A percentile compares a stretch with the other conserved stretches of the same genome.
Evolutionary conservation across 2,329 filamentous ascomycete species (phyloP).

Genomic region (Paecilomyces niveus): DNA sequence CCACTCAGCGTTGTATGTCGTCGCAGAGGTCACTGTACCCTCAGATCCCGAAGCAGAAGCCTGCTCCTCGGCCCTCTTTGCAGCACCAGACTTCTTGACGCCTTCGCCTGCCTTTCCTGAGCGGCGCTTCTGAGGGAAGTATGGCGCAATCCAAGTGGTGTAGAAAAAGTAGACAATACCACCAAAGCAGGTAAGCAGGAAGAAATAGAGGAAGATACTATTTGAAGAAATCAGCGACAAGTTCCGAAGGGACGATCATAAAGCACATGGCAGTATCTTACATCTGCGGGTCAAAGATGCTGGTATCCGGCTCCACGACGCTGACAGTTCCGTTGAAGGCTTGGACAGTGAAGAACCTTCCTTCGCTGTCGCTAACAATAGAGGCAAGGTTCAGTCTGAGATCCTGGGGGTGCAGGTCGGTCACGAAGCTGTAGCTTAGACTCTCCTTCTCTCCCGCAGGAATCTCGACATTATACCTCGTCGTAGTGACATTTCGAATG

Average conservation of each 20-base stretch:
- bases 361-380: constrained; percentile 61
- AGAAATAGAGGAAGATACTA: constrained; percentile 95
- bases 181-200: constrained; percentile 70
- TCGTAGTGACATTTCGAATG: constrained; percentile 76
- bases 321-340: constrained; percentile 77
- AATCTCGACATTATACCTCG: constrained; percentile 66
- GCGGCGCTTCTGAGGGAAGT: constrained; percentile 77
- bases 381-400: constrained; percentile 70
- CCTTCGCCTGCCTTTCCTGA: constrained; percentile 56
- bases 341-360: constrained; percentile 65
- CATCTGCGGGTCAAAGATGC: constrained; percentile 94
- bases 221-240: constrained; percentile 9
- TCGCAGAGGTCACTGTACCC: constrained; percentile 61
- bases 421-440: constrained; percentile 75
- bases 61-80: constrained; percentile 61
- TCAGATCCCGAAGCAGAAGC: constrained; percentile 62
- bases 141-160: constrained; percentile 91
- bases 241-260: neutral
- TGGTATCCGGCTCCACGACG: constrained; percentile 84
- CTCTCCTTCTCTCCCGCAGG: constrained; percentile 68
- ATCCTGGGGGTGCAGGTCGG: constrained; percentile 90
- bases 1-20: constrained; percentile 86
- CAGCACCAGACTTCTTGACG: constrained; percentile 53
- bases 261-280: constrained; percentile 41
- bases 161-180: constrained; percentile 94